Evolutionary conservation across 805 yeast genomes (phyloP).

Genomic region (Cyberlindnera xylosilytica): DNA sequence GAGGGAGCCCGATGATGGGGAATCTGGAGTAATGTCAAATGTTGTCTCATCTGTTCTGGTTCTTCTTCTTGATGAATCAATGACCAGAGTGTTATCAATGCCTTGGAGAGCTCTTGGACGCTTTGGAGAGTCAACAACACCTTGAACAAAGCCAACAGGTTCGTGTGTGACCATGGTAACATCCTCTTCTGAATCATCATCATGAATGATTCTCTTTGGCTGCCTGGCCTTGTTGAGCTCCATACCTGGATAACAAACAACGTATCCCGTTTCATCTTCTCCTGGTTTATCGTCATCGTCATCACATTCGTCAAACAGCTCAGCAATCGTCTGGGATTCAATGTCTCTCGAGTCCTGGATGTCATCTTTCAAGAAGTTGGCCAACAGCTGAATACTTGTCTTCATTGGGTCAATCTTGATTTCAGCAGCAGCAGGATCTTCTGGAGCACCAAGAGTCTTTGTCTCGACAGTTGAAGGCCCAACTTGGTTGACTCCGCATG

Average conservation of each 20-base stretch:
- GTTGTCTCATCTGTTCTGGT: conserved; percentile 6
- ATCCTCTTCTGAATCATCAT: conserved; percentile 26
- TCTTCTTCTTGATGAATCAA: conserved; percentile 5
- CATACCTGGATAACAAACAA: conserved; percentile 38
- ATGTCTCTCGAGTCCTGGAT: conserved; percentile 57
- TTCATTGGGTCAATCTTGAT: conserved; percentile 32
- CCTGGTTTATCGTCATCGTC: conserved; percentile 8
- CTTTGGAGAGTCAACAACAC: neutral
- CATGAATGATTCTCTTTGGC: conserved; percentile 26
- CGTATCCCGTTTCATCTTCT: conserved; percentile 18
- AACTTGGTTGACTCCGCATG: conserved; percentile 70
- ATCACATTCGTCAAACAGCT: conserved; percentile 35
- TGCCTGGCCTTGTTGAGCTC: conserved; percentile 21
- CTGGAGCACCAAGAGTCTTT: neutral
- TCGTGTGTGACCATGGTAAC: neutral
- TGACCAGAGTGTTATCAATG: neutral
- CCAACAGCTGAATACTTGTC: conserved; percentile 50
- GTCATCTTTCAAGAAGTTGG: conserved; percentile 66
- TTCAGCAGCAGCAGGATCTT: conserved; percentile 10
- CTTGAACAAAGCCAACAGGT: neutral
- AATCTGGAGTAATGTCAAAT: neutral
- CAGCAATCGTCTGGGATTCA: conserved; percentile 54
- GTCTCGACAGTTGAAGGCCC: conserved; percentile 32
- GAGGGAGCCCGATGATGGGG: neutral
- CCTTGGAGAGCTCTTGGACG: neutral